Base-by-base conservation (phyloP, 1,284 basidiomycete species). In the Ustilago xerochloae region DNA sequence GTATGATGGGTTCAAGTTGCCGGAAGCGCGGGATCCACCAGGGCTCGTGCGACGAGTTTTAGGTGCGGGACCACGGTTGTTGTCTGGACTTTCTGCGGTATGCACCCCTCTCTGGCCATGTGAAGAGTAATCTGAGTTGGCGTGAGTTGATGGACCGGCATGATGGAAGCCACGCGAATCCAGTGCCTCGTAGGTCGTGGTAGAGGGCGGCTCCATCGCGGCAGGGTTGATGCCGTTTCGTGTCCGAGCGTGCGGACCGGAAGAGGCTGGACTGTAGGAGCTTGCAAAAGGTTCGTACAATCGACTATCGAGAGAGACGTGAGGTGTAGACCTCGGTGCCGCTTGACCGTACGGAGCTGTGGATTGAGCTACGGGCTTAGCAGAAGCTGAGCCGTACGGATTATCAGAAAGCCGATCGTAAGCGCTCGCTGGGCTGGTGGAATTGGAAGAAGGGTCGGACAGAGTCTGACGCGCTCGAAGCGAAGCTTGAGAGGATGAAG, bases 31-130 rank as follows among this genome's bases (percentile, higher is more conserved):
- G 15, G 72, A 75, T 41, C 66, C 72, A 36, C 72, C 72, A 4
- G 72, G 72, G 28, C 72, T 75, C 18, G 72, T 75, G 16, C 72
- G 58, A 13, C 72, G 58, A 32, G 66, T 24, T 52, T 75, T 75
- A 16, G 66, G 29, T 13, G 59, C 48, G 13, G 72, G 72, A 13
- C 59, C 66, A 8, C 53, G 51, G 41, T 35, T 65, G 43, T 56
- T 63, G 53, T 75, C 66, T 30, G 72, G 72, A 36, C 72, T 70
- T 12, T 51, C 56, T 16, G 41, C 29, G 12, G 50, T 50, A 35
- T 51, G 66, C 28, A 32, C 18, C 6, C 52, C 38, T 9, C 43
- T 53, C 15, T 60, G 20, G 16, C 41, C 22, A 8, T 51, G 56
- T 24, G 56, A 18, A 15, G 52, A n/a, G 29, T 48, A 26, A 15